Evolutionary conservation across 2,329 filamentous ascomycete species (phyloP), one percentile per base, ranked within the genome.

Genomic region (Nannizzia gypsea): DNA sequence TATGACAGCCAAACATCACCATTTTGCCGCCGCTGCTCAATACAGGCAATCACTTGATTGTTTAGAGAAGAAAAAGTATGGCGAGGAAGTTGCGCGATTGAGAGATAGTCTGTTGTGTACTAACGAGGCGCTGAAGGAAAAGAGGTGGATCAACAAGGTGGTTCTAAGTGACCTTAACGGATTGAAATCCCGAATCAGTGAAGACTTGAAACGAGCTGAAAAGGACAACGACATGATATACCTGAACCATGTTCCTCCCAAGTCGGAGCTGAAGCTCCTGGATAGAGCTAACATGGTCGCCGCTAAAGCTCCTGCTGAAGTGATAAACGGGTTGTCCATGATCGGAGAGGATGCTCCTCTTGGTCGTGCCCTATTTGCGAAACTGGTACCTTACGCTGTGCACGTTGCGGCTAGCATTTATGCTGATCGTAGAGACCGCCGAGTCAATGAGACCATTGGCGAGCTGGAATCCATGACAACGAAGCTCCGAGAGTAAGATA

Each of bases 171-270:
- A 97, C 71, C 76, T 99, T 28, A 87, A 89, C 59, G 87, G 85
- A 0, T 74, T 99, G 61, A 96, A 95, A 76, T 86, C 80, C 62
- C 85, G 87, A 62, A 87, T 96, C 0, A 82, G 87, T 36, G 91
- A 96, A 66, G 90, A 96, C 65, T 69, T 99, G 65, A 96, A 95
- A 74, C 81, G 92, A 54, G 91, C 92, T 0, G 92, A 97, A 71
- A 95, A 89, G 72, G 93, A 99, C 69, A 99, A 99, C 65, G 92
- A 99, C 71, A 80, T 95, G 66, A 96, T 99, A 15, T 99, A 96
- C 70, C 77, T 97, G 2, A 83, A 86, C 57, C 81, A 87, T 0
- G 90, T 97, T 0, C 90, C 92, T 2, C 84, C 90, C 9, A 96
- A 96, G 68, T 84, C 89, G 2, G 91, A 96, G 68, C 80, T 99